A percentile compares a stretch with the other conserved stretches of the same genome.
Conservation (phyloP, 164 flowering plant species). For the Sextonia rubra region DNA sequence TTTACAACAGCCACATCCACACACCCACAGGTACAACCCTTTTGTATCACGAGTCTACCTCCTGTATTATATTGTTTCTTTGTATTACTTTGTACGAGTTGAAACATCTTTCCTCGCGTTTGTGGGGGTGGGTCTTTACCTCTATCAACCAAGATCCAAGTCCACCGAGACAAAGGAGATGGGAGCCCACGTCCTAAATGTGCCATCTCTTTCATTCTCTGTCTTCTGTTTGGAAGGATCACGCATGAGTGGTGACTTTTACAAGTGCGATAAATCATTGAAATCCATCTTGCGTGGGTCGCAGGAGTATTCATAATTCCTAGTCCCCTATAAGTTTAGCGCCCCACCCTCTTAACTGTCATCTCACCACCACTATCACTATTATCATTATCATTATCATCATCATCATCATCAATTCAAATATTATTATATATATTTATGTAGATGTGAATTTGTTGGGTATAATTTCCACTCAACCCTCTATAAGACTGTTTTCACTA, state of each 20-base stretch:
- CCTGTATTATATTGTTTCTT: slow-evolving; percentile 8
- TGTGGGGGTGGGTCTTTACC: slow-evolving; percentile 19
- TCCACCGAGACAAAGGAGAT: slow-evolving; percentile 23
- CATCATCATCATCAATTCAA: no score
- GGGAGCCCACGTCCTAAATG: slow-evolving; percentile 8
- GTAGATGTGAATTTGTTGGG: no score
- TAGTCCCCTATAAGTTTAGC: no score
- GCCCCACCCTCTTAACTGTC: no score
- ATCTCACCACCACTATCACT: no score
- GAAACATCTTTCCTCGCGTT: slow-evolving; percentile 21
- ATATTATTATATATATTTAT: no score
- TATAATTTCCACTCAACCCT: no score
- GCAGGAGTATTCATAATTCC: background rate
- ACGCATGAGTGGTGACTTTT: background rate
- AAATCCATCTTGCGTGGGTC: slow-evolving; percentile 1
- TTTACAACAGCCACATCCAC: no score
- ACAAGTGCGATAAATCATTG: background rate
- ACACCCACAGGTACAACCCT: background rate
- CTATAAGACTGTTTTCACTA: no score
- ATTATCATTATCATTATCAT: no score
- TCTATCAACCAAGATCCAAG: slow-evolving; percentile 31
- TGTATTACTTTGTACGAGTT: background rate
- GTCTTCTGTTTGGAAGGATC: slow-evolving; percentile 9
- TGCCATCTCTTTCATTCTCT: background rate
- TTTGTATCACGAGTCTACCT: slow-evolving; percentile 24